Evolutionary conservation across 1,284 basidiomycete genomes (phyloP), one percentile per base, ranked within the genome.

Genomic region (Erythrobasidium hasegawianum): DNA sequence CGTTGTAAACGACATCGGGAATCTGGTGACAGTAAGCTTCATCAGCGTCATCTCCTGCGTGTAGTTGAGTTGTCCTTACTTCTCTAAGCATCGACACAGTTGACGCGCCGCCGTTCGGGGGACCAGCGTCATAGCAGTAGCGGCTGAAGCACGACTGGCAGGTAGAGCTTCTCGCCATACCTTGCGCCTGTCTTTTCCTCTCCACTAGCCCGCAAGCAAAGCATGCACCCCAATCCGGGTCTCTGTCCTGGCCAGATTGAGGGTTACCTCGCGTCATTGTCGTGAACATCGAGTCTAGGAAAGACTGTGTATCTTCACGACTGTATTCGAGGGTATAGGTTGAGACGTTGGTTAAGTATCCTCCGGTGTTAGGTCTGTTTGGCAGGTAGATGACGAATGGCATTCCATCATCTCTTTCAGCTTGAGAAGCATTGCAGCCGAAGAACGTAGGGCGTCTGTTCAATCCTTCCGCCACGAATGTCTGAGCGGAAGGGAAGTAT

Each of bases 401-500:
- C 49, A 66, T 64, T n/a, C 60, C 59, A 20, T 26, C 24, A 27
- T 24, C 43, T 16, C 57, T n/a, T 33, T 49, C 43, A 9, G 24
- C 81, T 65, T 38, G 83, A 70, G 9, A 79, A 79, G 8, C 75
- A 72, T 85, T 77, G 73, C 87, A 89, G 0, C 88, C 88, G 76
- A 89, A 90, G 76, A 90, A 89, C 0, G 86, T 86, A 5, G 87
- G 83, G 18, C 87, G 82, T 43, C 80, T 80, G 75, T 86, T 87
- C 10, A 87, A 80, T 14, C 88, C 88, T 8, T 81, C 82, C 13
- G 79, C 77, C 55, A 87, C 73, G 72, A 88, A 88, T 5, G 81
- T 82, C 14, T 81, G 79, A 0, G 79, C 70, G 1, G 57, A 59
- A 18, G 57, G 57, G 39, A 60, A 64, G 64, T 22, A 43, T 33